Percentiles rank a stretch among this genome's conserved stretches.
Evolutionary conservation across 2,329 filamentous ascomycete genomes (phyloP).

Genomic region (Fusarium longipes): DNA sequence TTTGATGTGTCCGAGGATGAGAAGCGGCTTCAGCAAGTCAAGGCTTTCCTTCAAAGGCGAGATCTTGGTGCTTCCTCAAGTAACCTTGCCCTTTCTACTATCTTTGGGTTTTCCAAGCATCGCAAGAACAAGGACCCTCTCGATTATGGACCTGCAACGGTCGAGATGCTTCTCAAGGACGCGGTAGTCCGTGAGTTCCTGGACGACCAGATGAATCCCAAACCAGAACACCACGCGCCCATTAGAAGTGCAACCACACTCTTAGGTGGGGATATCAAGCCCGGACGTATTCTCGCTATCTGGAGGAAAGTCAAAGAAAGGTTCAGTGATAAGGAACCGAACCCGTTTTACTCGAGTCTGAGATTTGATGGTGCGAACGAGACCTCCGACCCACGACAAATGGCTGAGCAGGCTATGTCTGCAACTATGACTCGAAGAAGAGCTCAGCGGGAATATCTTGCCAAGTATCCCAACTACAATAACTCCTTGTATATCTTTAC

Average conservation of each 20-base stretch:
- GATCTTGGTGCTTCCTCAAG: conserved; percentile 79
- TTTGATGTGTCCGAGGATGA: conserved; percentile 99
- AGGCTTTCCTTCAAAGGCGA: conserved; percentile 91
- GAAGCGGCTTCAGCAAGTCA: conserved; percentile 95
- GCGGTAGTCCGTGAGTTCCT: conserved; percentile 95
- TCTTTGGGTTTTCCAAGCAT: conserved; percentile 72
- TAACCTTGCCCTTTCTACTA: conserved; percentile 80
- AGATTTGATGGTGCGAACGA: conserved; percentile 79
- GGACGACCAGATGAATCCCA: conserved; percentile 64
- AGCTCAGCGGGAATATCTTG: conserved; percentile 90
- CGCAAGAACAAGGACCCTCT: conserved; percentile 79
- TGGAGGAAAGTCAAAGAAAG: conserved; percentile 70
- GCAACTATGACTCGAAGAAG: conserved; percentile 85
- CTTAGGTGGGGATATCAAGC: conserved; percentile 60
- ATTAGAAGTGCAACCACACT: conserved; percentile 50
- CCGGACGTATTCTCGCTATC: conserved; percentile 68
- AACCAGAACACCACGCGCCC: conserved; percentile 46
- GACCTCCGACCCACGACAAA: conserved; percentile 82
- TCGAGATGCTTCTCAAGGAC: conserved; percentile 97
- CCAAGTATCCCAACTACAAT: conserved; percentile 90
- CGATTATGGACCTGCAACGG: conserved; percentile 89
- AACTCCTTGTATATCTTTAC: conserved; percentile 89
- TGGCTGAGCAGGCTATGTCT: conserved; percentile 90
- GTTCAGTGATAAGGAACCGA: conserved; percentile 78
- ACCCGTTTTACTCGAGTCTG: conserved; percentile 89